phyloP scores from a whole-genome alignment of 2,329 filamentous ascomycete genomes.

The Ophiostoma sp. region DNA sequence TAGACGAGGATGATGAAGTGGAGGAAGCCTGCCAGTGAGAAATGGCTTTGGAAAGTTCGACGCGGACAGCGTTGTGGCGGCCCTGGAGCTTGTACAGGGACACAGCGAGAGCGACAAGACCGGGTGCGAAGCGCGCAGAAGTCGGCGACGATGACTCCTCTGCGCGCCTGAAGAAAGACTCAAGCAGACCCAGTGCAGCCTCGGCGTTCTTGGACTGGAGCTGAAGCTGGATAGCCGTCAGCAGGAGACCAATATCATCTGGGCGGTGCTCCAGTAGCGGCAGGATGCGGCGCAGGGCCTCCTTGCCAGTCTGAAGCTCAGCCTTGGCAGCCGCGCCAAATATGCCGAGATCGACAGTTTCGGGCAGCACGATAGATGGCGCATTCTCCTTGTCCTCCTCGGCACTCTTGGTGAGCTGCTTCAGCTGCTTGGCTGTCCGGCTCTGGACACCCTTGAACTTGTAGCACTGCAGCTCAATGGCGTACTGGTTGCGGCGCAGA shows the following conservation, averaged over 20 bases:
- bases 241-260: conserved; percentile 70
- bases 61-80: conserved; percentile 64
- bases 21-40: conserved; percentile 66
- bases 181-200: conserved; percentile 68
- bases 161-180: conserved; percentile 67
- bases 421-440: conserved; percentile 43
- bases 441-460: conserved; percentile 59
- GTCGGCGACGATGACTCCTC: conserved; percentile 48
- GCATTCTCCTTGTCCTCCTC: conserved; percentile 25
- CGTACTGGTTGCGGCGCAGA: conserved; percentile 57
- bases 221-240: conserved; percentile 79
- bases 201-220: conserved; percentile 54
- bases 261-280: conserved; percentile 67
- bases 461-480: conserved; percentile 59
- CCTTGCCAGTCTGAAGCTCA: conserved; percentile 56
- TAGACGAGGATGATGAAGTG: conserved; percentile 5
- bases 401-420: conserved; percentile 28
- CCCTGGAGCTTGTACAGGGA: conserved; percentile 73
- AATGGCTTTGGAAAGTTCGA: conserved; percentile 72
- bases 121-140: conserved; percentile 70
- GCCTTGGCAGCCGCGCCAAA: conserved; percentile 68
- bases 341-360: conserved; percentile 42
- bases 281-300: conserved; percentile 63
- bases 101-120: conserved; percentile 73
- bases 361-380: conserved; percentile 29